A percentile compares a stretch with the other conserved stretches of the same genome.
phyloP scores from a whole-genome alignment of 495 filamentous ascomycete genomes.

The Pseudomonodictys pantanalensis region DNA sequence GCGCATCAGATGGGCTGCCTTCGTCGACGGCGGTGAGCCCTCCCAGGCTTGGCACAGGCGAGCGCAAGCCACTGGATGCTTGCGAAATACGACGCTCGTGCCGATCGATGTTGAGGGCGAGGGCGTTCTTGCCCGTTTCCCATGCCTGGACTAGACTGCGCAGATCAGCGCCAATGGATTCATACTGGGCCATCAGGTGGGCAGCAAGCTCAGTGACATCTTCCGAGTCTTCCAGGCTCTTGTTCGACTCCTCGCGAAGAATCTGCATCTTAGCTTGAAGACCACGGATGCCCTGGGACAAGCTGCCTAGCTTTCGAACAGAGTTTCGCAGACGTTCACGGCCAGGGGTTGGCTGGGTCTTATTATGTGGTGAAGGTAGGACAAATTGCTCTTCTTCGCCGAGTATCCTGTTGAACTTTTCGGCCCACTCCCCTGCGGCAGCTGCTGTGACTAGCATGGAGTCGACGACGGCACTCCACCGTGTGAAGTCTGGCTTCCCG shows the following conservation, averaged over 20 bases:
- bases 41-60: conserved; percentile 74
- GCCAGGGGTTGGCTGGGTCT: conserved; percentile 66
- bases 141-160: conserved; percentile 81
- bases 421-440: conserved; percentile 52
- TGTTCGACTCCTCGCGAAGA: conserved; percentile 82
- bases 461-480: conserved; percentile 77
- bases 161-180: conserved; percentile 87
- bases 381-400: conserved; percentile 67
- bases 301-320: conserved; percentile 76
- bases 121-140: conserved; percentile 76
- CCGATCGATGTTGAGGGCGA: conserved; percentile 70
- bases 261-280: conserved; percentile 95
- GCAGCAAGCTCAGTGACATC: conserved; percentile 71
- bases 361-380: conserved; percentile 62
- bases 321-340: conserved; percentile 80
- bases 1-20: conserved; percentile 70
- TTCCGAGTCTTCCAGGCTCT: conserved; percentile 67
- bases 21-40: conserved; percentile 83
- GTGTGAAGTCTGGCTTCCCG: conserved; percentile 69
- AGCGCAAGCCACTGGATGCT: conserved; percentile 54
- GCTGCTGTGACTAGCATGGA: conserved; percentile 63
- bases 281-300: conserved; percentile 86
- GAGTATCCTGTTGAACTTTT: conserved; percentile 65
- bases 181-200: conserved; percentile 82
- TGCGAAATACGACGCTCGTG: conserved; percentile 66